Conservation (phyloP, 2,329 filamentous ascomycete genomes). For the Trichoderma asperellum region DNA sequence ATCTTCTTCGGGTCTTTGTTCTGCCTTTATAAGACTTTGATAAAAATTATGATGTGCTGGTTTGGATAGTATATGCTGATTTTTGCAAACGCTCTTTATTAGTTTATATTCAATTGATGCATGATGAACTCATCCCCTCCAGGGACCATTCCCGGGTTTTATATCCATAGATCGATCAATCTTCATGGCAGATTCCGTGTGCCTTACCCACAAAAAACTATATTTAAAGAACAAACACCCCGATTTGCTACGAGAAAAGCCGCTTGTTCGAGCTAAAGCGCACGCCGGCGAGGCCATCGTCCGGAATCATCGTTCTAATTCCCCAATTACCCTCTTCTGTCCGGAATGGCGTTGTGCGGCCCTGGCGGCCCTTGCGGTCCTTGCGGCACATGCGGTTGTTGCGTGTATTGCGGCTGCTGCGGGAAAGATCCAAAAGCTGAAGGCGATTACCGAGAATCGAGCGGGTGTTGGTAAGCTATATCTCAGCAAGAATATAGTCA, state of each 20-base stretch:
- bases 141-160: background rate
- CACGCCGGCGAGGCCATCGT: background rate
- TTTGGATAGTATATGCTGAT: background rate
- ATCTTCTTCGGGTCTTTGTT: background rate
- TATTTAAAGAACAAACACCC: background rate
- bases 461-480: background rate
- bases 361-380: background rate
- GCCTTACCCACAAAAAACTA: background rate
- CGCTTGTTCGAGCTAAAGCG: background rate
- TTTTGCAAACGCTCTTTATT: background rate
- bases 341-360: background rate
- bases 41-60: background rate
- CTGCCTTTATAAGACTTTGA: background rate
- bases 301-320: background rate
- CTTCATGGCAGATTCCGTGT: background rate
- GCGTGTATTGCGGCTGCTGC: constrained; percentile 3
- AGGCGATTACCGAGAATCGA: background rate
- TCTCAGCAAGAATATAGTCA: constrained; percentile 3
- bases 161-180: background rate
- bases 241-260: background rate
- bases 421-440: background rate
- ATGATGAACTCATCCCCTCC: background rate
- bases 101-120: background rate
- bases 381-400: constrained; percentile 3
- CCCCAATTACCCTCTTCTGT: background rate